A percentile compares a stretch with the other conserved stretches of the same genome.
phyloP scores from a whole-genome alignment of 1,284 basidiomycete genomes.

The Pterula multifida region DNA sequence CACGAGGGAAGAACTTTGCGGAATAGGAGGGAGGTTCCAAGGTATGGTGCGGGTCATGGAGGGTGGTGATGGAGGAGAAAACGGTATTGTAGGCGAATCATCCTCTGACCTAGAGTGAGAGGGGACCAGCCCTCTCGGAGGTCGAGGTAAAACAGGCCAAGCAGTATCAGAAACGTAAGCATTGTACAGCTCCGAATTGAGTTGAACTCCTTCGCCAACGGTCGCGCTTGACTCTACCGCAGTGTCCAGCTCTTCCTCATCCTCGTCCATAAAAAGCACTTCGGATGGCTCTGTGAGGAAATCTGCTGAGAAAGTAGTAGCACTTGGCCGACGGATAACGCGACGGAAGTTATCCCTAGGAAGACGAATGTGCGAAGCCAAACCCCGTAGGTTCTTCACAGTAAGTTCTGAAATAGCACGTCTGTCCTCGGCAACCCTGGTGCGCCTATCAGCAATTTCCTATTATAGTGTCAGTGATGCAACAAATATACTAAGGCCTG shows the following conservation, averaged over 20 bases:
- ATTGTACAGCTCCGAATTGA: constrained; percentile 45
- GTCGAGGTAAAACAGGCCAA: constrained; percentile 2
- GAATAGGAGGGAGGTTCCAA: neutral
- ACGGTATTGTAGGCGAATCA: neutral
- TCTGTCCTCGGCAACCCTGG: constrained; percentile 38
- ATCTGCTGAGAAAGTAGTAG: neutral
- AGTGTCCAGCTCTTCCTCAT: constrained; percentile 41
- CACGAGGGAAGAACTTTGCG: constrained; percentile 17
- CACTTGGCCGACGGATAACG: neutral
- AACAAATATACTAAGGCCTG: neutral
- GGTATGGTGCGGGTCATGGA: neutral
- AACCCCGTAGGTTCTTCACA: constrained; percentile 40
- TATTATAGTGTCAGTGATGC: constrained; percentile 17
- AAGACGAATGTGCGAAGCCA: constrained; percentile 38
- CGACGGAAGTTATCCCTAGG: constrained; percentile 26
- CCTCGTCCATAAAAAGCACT: constrained; percentile 45
- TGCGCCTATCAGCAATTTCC: constrained; percentile 63
- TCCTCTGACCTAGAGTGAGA: neutral
- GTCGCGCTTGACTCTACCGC: constrained; percentile 22
- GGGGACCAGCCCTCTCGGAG: constrained; percentile 6
- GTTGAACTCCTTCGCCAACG: constrained; percentile 36
- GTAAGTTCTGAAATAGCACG: constrained; percentile 53
- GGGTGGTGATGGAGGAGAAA: neutral
- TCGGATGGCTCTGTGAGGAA: constrained; percentile 26
- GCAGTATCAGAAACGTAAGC: constrained; percentile 23